Evolutionary conservation across 495 filamentous ascomycete genomes (phyloP).

Genomic region (Daldinia concentrica): DNA sequence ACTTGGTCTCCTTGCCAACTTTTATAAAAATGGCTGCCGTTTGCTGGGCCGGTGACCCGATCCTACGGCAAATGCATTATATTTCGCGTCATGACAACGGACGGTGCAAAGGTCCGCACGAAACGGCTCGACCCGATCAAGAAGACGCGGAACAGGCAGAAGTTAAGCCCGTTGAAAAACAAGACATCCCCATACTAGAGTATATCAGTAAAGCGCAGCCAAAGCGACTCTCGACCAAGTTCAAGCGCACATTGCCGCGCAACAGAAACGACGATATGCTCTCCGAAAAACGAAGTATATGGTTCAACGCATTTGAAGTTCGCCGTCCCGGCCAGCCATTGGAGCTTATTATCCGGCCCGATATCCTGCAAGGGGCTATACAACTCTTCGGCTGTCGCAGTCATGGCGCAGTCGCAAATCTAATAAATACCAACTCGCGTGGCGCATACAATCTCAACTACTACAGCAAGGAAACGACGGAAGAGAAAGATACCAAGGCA

Average conservation of each 20-base stretch:
- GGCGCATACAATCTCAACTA: slow-evolving; percentile 15
- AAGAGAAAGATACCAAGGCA: not conserved
- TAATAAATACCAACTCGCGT: not conserved
- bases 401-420: not conserved
- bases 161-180: not conserved
- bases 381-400: slow-evolving; percentile 2
- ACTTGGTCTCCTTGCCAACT: not conserved
- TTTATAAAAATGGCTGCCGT: slow-evolving; percentile 6
- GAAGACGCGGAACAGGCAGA: not conserved
- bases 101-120: not conserved
- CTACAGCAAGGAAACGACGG: not conserved
- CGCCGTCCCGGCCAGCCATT: not conserved
- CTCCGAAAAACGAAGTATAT: not conserved
- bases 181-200: not conserved
- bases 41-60: slow-evolving; percentile 12
- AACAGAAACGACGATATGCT: not conserved
- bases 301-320: too few species aligned
- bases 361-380: not conserved
- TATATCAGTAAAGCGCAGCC: not conserved
- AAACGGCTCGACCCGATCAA: not conserved
- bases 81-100: not conserved
- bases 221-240: not conserved
- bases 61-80: slow-evolving; percentile 18
- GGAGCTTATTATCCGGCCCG: not conserved
- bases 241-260: not conserved